A percentile compares a stretch with the other conserved stretches of the same genome.
Evolutionary conservation across 371 early-diverging fungal species (phyloP).

Genomic region (Mortierella polycephala): DNA sequence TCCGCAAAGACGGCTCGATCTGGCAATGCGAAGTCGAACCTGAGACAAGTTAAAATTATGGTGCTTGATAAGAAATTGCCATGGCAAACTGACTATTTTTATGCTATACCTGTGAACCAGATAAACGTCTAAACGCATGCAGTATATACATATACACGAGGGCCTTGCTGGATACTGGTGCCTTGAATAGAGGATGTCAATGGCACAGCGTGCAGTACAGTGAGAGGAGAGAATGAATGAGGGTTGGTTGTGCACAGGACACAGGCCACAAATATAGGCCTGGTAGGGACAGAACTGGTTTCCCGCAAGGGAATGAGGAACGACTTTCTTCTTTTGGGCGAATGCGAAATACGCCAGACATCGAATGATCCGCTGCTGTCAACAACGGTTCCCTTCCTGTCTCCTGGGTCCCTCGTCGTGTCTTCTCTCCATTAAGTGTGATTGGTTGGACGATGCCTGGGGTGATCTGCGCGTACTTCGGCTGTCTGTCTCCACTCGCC

Average conservation of each 20-base stretch:
- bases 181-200: too few relatives aligned
- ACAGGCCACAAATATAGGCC: too few relatives aligned
- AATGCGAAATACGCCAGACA: not conserved
- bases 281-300: too few relatives aligned
- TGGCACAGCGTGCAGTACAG: too few relatives aligned
- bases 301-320: too few relatives aligned
- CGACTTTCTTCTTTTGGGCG: not conserved
- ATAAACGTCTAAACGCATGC: too few relatives aligned
- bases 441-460: not conserved
- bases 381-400: not conserved
- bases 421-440: not conserved
- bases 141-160: too few relatives aligned
- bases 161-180: too few relatives aligned
- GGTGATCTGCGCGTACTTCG: conserved; percentile 1
- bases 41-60: not conserved
- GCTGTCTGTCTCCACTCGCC: too few relatives aligned
- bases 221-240: too few relatives aligned
- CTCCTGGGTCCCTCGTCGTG: not conserved
- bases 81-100: not conserved
- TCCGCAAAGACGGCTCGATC: conserved; percentile 4
- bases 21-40: conserved; percentile 5
- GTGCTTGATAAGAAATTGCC: not conserved
- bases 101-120: too few relatives aligned
- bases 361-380: not conserved
- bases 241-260: too few relatives aligned